These are phyloP conservation scores for Venturia carpophila DNA, from an alignment of 2,329 filamentous ascomycete species.

Conservation along the genomic window DNA sequence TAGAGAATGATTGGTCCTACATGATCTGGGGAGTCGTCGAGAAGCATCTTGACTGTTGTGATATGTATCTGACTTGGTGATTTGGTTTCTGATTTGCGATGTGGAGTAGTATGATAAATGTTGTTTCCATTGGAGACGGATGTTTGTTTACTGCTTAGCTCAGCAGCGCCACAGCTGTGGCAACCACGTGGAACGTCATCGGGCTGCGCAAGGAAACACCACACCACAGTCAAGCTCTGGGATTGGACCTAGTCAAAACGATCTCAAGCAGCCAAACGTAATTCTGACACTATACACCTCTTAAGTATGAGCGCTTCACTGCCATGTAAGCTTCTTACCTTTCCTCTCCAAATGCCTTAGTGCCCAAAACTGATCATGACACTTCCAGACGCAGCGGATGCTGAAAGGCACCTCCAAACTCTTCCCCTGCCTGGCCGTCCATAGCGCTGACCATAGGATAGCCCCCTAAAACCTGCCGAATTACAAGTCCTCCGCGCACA, in stretches of 20 bases:
- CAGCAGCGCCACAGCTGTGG: slow-evolving; percentile 2
- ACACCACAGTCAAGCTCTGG: neutral
- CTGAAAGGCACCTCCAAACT: slow-evolving; percentile 62
- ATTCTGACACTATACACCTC: neutral
- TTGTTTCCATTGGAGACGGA: neutral
- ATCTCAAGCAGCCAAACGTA: slow-evolving; percentile 8
- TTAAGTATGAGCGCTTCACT: slow-evolving; percentile 18
- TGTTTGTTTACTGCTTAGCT: slow-evolving; percentile 9
- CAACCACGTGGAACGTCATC: slow-evolving; percentile 10
- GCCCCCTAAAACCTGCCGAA: slow-evolving; percentile 83
- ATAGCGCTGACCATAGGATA: slow-evolving; percentile 31
- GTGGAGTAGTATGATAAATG: neutral
- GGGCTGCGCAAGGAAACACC: neutral
- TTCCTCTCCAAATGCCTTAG: neutral
- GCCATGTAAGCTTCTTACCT: slow-evolving; percentile 19
- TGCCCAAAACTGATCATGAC: slow-evolving; percentile 23
- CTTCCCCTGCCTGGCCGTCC: neutral
- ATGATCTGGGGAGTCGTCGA: slow-evolving; percentile 85
- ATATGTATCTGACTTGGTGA: neutral
- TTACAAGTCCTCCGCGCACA: slow-evolving; percentile 87
- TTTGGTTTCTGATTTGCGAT: slow-evolving; percentile 5
- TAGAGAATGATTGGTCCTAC: slow-evolving; percentile 43
- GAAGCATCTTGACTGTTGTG: slow-evolving; percentile 56
- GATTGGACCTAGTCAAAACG: neutral
- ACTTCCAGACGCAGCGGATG: slow-evolving; percentile 81